Evolutionary conservation across 169 alveolate species (phyloP).

Genomic region (Haemoproteus tartakovskyi): DNA sequence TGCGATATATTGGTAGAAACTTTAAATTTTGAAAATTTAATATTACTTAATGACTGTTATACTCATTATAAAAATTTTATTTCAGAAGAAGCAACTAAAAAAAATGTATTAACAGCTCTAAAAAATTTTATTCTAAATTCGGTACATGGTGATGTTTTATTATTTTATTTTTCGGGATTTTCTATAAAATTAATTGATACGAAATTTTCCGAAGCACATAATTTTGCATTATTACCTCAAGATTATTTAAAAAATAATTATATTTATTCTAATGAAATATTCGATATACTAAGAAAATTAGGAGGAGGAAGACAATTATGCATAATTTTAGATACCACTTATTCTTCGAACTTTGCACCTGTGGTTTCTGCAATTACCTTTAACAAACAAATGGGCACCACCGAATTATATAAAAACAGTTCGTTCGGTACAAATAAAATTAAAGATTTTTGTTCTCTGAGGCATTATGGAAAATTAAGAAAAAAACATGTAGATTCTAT

Average conservation of each 20-base stretch:
- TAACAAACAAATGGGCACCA: constrained; percentile 27
- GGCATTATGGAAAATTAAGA: constrained; percentile 31
- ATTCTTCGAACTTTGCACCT: constrained; percentile 51
- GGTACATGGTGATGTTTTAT: constrained; percentile 50
- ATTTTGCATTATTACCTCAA: constrained; percentile 61
- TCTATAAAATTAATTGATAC: constrained; percentile 48
- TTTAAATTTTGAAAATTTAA: constrained; percentile 30
- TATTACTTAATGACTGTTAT: constrained; percentile 43
- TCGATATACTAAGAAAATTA: constrained; percentile 38
- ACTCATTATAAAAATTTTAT: constrained; percentile 24
- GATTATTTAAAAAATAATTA: constrained; percentile 47
- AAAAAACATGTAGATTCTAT: constrained; percentile 41
- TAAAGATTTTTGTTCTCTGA: constrained; percentile 17
- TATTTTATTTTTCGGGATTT: constrained; percentile 56
- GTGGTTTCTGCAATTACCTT: constrained; percentile 15
- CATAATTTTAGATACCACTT: constrained; percentile 48
- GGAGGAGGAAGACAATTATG: constrained; percentile 57
- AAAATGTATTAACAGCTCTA: constrained; percentile 16
- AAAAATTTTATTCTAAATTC: constrained; percentile 35
- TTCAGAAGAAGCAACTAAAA: constrained; percentile 42
- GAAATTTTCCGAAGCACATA: constrained; percentile 29
- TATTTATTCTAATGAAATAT: constrained; percentile 59
- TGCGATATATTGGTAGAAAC: constrained; percentile 26
- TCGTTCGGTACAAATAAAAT: background rate
- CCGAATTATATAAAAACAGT: constrained; percentile 27